Base-by-base conservation (phyloP, 805 yeast species). In the Kuraishia cidri region DNA sequence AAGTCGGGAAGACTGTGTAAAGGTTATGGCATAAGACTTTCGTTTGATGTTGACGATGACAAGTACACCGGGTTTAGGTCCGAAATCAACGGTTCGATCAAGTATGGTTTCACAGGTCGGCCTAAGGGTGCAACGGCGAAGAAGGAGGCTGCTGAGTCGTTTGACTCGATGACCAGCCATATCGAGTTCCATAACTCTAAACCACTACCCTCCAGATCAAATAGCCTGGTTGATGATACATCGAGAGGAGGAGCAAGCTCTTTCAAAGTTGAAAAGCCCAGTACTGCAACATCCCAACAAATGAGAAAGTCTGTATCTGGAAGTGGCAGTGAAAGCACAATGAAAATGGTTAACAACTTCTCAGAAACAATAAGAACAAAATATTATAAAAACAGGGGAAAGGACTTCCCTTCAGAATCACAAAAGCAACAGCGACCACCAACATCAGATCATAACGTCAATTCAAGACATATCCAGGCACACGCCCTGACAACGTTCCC, bases 31-130 rank as follows among this genome's bases (percentile, higher is more conserved):
- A 17, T 33, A 36, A 50, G 62, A 33, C 44, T 65, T 5, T 49
- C 58, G 6, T 67, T 66, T 35, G 67, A 62, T 37, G 64, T 60
- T 4, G 64, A 61, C 39, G 66, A 62, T 32, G 51, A 44, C 4
- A 37, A 23, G 10, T 26, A 21, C 23, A 28, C 25, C 12, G 27
- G 13, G 12, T 34, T 33, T 22, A 30, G 31, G 16, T 24, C 30
- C 16, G 29, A 24, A 17, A 25, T 30, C 14, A 31, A 31, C 24
- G 38, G 38, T 3, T 15, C 26, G 9, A 19, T 25, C 8, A 37
- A 24, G 15, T 37, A 37, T 16, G 40, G 36, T 9, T 37, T 33
- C 11, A 24, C 25, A 2, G 40, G 38, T 4, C 22, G 30, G 14
- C 38, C 38, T 5, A 31, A 31, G 19, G 20, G 19, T 9, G 18